Evolutionary conservation across 2,329 filamentous ascomycete genomes (phyloP), one percentile per base, ranked within the genome.

Genomic region (Fusarium nygamai): DNA sequence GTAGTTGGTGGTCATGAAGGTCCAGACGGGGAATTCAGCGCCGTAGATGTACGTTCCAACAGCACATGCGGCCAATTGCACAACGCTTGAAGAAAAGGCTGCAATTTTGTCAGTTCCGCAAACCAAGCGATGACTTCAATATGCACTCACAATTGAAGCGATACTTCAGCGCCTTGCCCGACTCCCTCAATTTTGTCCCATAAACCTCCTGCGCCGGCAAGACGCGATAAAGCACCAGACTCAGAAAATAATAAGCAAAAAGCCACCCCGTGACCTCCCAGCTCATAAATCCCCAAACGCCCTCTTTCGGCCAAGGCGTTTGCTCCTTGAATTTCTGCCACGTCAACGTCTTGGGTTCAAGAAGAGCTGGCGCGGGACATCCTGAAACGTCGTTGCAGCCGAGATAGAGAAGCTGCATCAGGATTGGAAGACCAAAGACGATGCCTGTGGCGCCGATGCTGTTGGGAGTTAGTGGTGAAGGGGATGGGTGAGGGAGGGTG

Each of bases 1-100:
- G 80, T 95, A 96, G 84, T 98, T 95, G 80, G 96, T 91, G 84
- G 93, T 91, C 77, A 98, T 94, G 84, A 94, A 98, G 19, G 91
- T 93, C 95, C 95, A 98, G 53, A 97, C 88, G 16, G 90, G 87
- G 78, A 96, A 98, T 38, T 95, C 87, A 48, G 94, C 89, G 60
- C 95, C 95, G 75, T 95, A 88, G 14, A 91, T 80, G 44, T 91
- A 85, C 4, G 94, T 97, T 29, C 94, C 94, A 11, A 91, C 89
- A 31, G 90, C 90, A 61, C 91, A 89, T 6, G 91, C 86, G 12
- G 87, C 86, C 47, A 97, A 85, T 63, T 92, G 94, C 73, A 93
- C 87, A 64, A 95, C 81, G 33, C 92, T 92, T 10, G 94, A 93
- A 51, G 85, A 82, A 81, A 95, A 95, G 5, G 93, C 93, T 95